Percentiles rank a stretch among this genome's conserved stretches.
phyloP scores from a whole-genome alignment of 805 yeast genomes.

The Teunomyces kruisii region DNA sequence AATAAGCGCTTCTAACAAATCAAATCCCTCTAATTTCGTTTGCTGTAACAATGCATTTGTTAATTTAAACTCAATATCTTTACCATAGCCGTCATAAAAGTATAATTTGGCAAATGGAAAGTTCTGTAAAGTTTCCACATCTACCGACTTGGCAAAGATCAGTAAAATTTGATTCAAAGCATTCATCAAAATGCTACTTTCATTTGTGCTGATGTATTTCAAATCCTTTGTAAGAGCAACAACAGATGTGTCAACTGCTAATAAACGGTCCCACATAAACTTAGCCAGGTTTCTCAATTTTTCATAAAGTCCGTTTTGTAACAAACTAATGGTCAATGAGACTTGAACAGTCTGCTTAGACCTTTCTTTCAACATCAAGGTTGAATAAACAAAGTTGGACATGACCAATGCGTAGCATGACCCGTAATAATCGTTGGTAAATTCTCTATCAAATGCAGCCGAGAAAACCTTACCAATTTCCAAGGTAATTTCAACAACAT shows the following conservation, averaged over 20 bases:
- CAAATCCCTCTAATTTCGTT: constrained; percentile 38
- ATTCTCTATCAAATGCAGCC: constrained; percentile 20
- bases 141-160: constrained; percentile 46
- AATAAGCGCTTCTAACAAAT: constrained; percentile 36
- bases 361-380: constrained; percentile 27
- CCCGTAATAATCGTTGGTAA: constrained; percentile 15
- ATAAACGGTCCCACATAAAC: constrained; percentile 20
- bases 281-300: constrained; percentile 26
- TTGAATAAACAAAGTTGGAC: constrained; percentile 32
- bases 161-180: constrained; percentile 44
- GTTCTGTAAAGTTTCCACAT: constrained; percentile 32
- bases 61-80: constrained; percentile 15
- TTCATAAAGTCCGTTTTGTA: constrained; percentile 51
- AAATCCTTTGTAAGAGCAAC: constrained; percentile 25
- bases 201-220: constrained; percentile 35
- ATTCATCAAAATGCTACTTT: constrained; percentile 38
- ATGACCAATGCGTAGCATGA: constrained; percentile 34
- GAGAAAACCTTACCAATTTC: constrained; percentile 27
- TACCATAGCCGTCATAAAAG: constrained; percentile 9
- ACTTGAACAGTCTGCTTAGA: constrained; percentile 30
- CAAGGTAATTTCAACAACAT: constrained; percentile 42
- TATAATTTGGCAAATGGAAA: constrained; percentile 36
- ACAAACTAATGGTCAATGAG: constrained; percentile 45
- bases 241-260: constrained; percentile 13
- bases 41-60: constrained; percentile 38